phyloP scores from a whole-genome alignment of 75 land plant species.

The Pinus tabuliformis region DNA sequence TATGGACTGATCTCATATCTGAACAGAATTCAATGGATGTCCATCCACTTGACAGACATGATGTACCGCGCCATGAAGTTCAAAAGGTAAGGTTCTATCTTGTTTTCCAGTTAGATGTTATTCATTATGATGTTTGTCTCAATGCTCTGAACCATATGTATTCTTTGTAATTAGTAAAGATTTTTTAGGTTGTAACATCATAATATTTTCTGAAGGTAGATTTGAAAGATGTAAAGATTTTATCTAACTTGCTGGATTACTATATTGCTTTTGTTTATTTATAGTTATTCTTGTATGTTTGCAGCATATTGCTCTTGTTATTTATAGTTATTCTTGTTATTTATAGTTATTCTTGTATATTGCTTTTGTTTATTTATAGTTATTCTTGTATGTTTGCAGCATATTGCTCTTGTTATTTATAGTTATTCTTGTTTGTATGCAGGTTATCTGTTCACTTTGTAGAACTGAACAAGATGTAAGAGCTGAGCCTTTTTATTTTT shows the following conservation, averaged over 20 bases:
- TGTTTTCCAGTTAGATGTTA: background rate
- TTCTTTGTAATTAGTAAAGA: background rate
- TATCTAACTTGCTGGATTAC: background rate
- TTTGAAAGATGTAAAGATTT: too few relatives aligned
- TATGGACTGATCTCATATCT: too few relatives aligned
- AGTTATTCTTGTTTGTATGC: background rate
- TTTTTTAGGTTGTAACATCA: too few relatives aligned
- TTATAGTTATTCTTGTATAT: too few relatives aligned
- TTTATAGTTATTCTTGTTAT: too few relatives aligned
- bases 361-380: too few relatives aligned
- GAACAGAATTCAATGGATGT: constrained; percentile 39
- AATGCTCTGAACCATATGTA: background rate
- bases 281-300: too few relatives aligned
- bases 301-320: too few relatives aligned
- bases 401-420: too few relatives aligned
- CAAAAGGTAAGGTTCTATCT: constrained; percentile 21
- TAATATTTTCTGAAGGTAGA: too few relatives aligned
- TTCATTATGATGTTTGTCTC: background rate
- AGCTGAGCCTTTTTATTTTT: background rate
- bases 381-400: too few relatives aligned
- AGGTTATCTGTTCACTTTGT: constrained; percentile 90
- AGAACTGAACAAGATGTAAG: constrained; percentile 70
- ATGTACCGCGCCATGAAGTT: constrained; percentile 53
- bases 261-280: too few relatives aligned
- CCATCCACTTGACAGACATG: constrained; percentile 44